phyloP scores from a whole-genome alignment of 805 yeast species.

The Lachancea sp. region DNA sequence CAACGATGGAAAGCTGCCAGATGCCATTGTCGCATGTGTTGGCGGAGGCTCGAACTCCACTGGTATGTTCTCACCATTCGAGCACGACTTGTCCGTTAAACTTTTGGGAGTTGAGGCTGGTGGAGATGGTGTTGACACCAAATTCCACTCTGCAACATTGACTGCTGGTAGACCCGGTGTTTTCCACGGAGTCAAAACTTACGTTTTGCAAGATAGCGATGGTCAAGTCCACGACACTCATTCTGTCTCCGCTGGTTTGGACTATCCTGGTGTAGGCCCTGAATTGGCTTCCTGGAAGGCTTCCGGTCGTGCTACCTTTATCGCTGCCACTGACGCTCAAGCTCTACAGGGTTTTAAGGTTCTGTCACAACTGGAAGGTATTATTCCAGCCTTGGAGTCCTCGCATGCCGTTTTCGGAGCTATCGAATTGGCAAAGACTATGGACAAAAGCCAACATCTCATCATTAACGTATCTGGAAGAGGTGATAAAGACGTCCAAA shows the following conservation, averaged over 20 bases:
- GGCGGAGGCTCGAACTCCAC: constrained; percentile 98
- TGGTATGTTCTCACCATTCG: constrained; percentile 94
- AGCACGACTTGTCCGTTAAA: constrained; percentile 67
- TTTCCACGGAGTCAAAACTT: constrained; percentile 95
- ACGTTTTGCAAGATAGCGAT: constrained; percentile 81
- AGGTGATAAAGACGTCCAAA: constrained; percentile 98
- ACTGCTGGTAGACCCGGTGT: constrained; percentile 97
- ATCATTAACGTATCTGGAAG: constrained; percentile 93
- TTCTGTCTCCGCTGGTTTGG: constrained; percentile 96
- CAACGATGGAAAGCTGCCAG: constrained; percentile 80
- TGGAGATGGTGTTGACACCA: constrained; percentile 91
- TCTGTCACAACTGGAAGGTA: constrained; percentile 91
- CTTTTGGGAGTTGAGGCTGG: constrained; percentile 97
- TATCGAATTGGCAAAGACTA: constrained; percentile 74
- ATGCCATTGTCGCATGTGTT: constrained; percentile 95
- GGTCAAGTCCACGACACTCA: constrained; percentile 98
- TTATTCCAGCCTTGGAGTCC: constrained; percentile 96
- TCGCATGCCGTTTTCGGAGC: constrained; percentile 96
- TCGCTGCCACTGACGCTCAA: constrained; percentile 93
- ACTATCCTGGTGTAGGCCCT: constrained; percentile 99
- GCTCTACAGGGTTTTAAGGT: constrained; percentile 87
- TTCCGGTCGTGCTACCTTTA: constrained; percentile 83
- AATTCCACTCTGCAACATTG: constrained; percentile 88
- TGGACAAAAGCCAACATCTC: constrained; percentile 72
- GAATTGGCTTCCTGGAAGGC: constrained; percentile 94